Conservation (phyloP, 805 yeast genomes). For the Ogataea thermomethanolica region DNA sequence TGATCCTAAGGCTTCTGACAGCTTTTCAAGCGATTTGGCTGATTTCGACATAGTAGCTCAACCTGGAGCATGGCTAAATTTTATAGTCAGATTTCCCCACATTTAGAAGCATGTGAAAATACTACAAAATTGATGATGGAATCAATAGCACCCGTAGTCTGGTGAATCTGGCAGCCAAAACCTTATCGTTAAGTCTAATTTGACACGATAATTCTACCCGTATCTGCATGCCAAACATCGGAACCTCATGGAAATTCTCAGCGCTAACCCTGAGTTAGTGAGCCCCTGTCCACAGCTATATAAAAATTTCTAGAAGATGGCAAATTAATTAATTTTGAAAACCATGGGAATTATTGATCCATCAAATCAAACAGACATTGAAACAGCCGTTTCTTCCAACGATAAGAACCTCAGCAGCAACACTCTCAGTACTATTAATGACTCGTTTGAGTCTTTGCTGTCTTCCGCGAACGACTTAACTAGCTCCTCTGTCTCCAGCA, state of each 20-base stretch:
- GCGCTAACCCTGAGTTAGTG: not conserved
- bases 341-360: constrained; percentile 22
- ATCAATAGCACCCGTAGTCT: not conserved
- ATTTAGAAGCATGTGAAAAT: constrained; percentile 15
- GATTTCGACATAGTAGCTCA: constrained; percentile 13
- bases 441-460: constrained; percentile 12
- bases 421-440: constrained; percentile 5
- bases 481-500: constrained; percentile 15
- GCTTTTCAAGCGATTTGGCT: constrained; percentile 14
- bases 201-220: not conserved
- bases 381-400: not conserved
- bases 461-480: constrained; percentile 19
- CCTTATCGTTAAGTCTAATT: too few relatives aligned
- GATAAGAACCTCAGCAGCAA: constrained; percentile 2
- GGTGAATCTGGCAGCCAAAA: not conserved
- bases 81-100: constrained; percentile 10
- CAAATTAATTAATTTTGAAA: not conserved
- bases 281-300: not conserved
- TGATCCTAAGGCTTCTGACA: constrained; percentile 14
- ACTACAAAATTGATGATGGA: not conserved
- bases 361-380: constrained; percentile 15
- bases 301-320: constrained; percentile 2
- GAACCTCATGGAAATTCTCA: too few relatives aligned
- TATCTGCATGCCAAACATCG: not conserved
- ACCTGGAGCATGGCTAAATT: not conserved